Conservation (phyloP, 2,329 filamentous ascomycete species). For the Sporothrix sp. region DNA sequence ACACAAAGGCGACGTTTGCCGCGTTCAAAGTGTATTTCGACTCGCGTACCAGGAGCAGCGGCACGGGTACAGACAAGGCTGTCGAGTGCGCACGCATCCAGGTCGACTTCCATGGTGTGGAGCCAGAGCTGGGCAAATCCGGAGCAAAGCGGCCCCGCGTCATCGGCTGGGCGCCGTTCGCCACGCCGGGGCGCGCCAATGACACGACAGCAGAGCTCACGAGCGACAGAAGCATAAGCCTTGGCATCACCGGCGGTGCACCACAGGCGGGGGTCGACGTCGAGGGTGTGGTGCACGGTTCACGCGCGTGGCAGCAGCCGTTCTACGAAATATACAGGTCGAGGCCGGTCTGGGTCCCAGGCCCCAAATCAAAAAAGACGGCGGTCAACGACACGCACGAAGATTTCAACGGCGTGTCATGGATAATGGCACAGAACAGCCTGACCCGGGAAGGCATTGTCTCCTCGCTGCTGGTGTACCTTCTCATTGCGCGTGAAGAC, state of each 20-base stretch:
- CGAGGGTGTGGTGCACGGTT: not conserved
- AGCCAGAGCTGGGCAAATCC: not conserved
- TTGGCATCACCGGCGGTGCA: not conserved
- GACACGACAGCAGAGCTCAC: slow-evolving; percentile 2
- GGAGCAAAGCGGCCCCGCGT: slow-evolving; percentile 4
- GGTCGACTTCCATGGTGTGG: slow-evolving; percentile 8
- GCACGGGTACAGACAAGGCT: not conserved
- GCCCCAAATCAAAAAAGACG: too few relatives aligned
- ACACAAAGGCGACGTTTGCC: slow-evolving; percentile 7
- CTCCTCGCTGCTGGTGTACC: slow-evolving; percentile 7
- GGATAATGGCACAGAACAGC: slow-evolving; percentile 9
- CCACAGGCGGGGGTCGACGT: not conserved
- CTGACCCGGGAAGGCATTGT: slow-evolving; percentile 3
- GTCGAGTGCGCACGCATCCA: slow-evolving; percentile 4
- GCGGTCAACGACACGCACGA: not conserved
- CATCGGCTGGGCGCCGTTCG: slow-evolving; percentile 12
- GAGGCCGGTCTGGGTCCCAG: not conserved
- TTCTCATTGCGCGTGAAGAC: slow-evolving; percentile 10
- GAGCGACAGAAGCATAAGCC: not conserved
- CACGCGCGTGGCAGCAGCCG: not conserved
- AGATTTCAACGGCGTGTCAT: slow-evolving; percentile 6
- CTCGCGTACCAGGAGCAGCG: slow-evolving; percentile 5
- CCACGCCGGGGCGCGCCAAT: not conserved
- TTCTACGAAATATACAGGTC: slow-evolving; percentile 9
- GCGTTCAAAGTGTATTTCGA: slow-evolving; percentile 8